A percentile compares a stretch with the other conserved stretches of the same genome.
These are phyloP conservation scores for Calocybe gambosa DNA, from an alignment of 1,284 basidiomycete species.

Conservation along the genomic window DNA sequence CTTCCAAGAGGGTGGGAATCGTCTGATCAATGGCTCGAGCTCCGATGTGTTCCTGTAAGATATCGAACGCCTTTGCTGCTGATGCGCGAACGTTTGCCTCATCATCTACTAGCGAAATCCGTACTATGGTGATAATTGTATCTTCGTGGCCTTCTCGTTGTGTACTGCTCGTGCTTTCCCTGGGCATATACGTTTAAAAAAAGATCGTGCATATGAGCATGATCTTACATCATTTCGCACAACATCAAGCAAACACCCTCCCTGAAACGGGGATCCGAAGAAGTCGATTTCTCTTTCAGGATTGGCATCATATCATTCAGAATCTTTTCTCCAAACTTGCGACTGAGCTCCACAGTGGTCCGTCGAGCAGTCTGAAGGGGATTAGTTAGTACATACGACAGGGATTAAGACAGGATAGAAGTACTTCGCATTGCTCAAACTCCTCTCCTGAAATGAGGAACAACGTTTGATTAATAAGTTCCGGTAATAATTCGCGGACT, in stretches of 20 bases:
- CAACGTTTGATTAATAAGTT: constrained; percentile 77
- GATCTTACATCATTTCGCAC: constrained; percentile 77
- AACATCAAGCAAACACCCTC: constrained; percentile 88
- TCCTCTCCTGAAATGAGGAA: constrained; percentile 74
- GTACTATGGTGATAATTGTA: constrained; percentile 83
- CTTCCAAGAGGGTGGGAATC: constrained; percentile 91
- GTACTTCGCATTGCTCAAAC: constrained; percentile 87
- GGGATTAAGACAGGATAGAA: constrained; percentile 5
- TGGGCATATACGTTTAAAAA: constrained; percentile 25
- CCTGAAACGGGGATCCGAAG: constrained; percentile 69
- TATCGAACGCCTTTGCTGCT: constrained; percentile 92
- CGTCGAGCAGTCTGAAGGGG: constrained; percentile 69
- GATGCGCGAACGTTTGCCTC: constrained; percentile 85
- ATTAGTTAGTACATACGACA: not conserved
- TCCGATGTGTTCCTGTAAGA: constrained; percentile 87
- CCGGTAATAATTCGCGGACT: constrained; percentile 92
- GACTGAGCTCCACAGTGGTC: constrained; percentile 84
- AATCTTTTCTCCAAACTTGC: constrained; percentile 94
- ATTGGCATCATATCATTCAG: constrained; percentile 81
- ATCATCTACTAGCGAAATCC: constrained; percentile 84
- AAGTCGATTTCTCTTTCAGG: constrained; percentile 64
- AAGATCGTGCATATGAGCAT: not conserved
- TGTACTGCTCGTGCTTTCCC: constrained; percentile 78
- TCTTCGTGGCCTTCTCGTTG: constrained; percentile 91
- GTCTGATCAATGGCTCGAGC: constrained; percentile 93